A percentile compares a stretch with the other conserved stretches of the same genome.
Conservation (phyloP, 2,329 filamentous ascomycete species). For the Fusarium citri region DNA sequence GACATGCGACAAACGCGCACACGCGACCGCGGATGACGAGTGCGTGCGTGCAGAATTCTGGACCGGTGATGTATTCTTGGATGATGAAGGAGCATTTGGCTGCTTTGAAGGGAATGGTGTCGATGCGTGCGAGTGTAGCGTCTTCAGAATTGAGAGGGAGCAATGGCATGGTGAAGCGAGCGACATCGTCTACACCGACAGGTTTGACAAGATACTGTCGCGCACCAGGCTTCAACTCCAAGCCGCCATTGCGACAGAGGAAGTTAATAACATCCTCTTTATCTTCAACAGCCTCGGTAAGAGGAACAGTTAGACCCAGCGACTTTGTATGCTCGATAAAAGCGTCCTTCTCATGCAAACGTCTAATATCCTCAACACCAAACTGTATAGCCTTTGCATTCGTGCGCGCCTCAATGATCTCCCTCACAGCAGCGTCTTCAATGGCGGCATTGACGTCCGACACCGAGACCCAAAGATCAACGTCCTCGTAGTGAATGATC, state of each 20-base stretch:
- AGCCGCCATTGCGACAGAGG: slow-evolving; percentile 53
- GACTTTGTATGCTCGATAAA: slow-evolving; percentile 70
- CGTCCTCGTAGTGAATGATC: slow-evolving; percentile 68
- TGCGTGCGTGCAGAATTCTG: slow-evolving; percentile 78
- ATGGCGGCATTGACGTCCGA: slow-evolving; percentile 74
- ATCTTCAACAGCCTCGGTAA: slow-evolving; percentile 65
- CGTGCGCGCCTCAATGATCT: slow-evolving; percentile 68
- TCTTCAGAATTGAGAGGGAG: slow-evolving; percentile 66
- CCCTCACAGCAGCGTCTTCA: slow-evolving; percentile 74
- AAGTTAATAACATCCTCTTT: slow-evolving; percentile 64
- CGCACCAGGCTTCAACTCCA: slow-evolving; percentile 44
- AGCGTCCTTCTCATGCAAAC: slow-evolving; percentile 71
- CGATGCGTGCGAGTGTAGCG: slow-evolving; percentile 68
- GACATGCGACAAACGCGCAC: slow-evolving; percentile 74
- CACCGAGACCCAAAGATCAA: slow-evolving; percentile 80
- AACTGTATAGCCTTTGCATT: slow-evolving; percentile 73
- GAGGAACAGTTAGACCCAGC: slow-evolving; percentile 65
- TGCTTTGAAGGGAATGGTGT: slow-evolving; percentile 55
- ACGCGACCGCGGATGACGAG: slow-evolving; percentile 74
- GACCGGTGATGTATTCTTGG: slow-evolving; percentile 72
- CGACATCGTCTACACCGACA: slow-evolving; percentile 70
- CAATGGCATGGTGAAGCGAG: slow-evolving; percentile 71
- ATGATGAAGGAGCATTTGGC: slow-evolving; percentile 58
- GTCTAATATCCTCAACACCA: slow-evolving; percentile 64
- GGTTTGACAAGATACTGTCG: slow-evolving; percentile 73